A percentile compares a stretch with the other conserved stretches of the same genome.
Conservation (phyloP, 495 filamentous ascomycete genomes). For the Saxophila tyrrhenica region DNA sequence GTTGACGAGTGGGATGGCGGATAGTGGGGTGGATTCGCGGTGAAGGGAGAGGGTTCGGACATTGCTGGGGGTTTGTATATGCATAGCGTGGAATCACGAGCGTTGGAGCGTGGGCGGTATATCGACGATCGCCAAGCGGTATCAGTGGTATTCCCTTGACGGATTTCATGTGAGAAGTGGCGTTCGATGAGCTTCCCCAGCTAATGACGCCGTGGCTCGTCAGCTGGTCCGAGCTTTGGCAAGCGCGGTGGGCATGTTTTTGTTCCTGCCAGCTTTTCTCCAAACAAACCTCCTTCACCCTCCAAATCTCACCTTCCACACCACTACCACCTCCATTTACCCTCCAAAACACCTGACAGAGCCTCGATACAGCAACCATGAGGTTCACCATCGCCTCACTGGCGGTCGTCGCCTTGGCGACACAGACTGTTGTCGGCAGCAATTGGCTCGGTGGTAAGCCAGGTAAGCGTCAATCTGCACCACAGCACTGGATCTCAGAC, state of each 20-base stretch:
- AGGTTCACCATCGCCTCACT: constrained; percentile 50
- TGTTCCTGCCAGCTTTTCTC: not conserved
- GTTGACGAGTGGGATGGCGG: constrained; percentile 18
- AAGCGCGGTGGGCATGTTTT: too few species aligned
- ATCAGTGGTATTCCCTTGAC: too few species aligned
- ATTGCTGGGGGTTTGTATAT: not conserved
- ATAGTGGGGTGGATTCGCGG: constrained; percentile 4
- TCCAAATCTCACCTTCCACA: not conserved
- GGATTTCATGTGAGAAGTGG: too few species aligned
- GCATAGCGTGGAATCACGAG: not conserved
- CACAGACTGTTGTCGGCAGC: constrained; percentile 24
- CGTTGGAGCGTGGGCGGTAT: too few species aligned
- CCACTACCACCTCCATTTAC: not conserved
- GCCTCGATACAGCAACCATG: constrained; percentile 40
- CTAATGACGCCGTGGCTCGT: too few species aligned
- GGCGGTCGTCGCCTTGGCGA: constrained; percentile 59
- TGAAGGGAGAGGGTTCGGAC: not conserved
- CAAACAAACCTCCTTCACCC: not conserved
- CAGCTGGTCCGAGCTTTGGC: too few species aligned
- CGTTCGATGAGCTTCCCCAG: too few species aligned
- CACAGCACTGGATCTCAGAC: too few species aligned
- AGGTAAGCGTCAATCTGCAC: too few species aligned
- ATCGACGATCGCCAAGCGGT: too few species aligned
- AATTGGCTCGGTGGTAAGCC: constrained; percentile 29
- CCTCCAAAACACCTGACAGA: not conserved